Percentiles rank a stretch among this genome's conserved stretches.
These are phyloP conservation scores for Trichoderma orchidacearum DNA, from an alignment of 495 filamentous ascomycete genomes.

Conservation along the genomic window DNA sequence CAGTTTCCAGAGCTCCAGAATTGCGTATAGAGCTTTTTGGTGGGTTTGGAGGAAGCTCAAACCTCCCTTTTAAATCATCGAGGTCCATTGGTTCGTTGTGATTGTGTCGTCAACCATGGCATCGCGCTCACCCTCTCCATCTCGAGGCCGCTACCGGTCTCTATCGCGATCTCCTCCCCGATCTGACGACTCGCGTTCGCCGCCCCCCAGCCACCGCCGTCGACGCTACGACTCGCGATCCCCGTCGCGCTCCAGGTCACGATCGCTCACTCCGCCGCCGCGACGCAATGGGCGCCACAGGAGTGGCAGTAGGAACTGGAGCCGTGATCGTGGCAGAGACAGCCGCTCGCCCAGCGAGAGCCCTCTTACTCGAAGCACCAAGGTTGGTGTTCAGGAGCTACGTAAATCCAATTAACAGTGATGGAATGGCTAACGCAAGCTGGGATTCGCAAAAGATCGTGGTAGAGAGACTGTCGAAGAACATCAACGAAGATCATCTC, in stretches of 20 bases:
- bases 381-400: conserved; percentile 9
- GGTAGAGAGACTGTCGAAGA: conserved; percentile 92
- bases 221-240: conserved; percentile 12
- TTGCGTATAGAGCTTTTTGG: background rate
- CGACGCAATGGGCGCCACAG: conserved; percentile 17
- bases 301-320: conserved; percentile 2
- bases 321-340: background rate
- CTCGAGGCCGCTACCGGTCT: conserved; percentile 12
- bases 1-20: background rate
- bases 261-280: conserved; percentile 9
- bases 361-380: conserved; percentile 15
- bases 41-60: background rate
- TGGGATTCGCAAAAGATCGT: conserved; percentile 51
- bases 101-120: conserved; percentile 10
- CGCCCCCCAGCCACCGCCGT: conserved; percentile 10
- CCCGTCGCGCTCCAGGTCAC: conserved; percentile 9
- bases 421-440: conserved; percentile 5
- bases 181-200: conserved; percentile 18
- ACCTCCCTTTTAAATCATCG: background rate
- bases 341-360: background rate
- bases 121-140: conserved; percentile 12
- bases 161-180: conserved; percentile 11
- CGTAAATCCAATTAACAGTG: background rate
- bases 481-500: conserved; percentile 78
- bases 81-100: background rate